Evolutionary conservation across 768 basidiomycete species (phyloP).

Genomic region (Boletus reticuloceps): DNA sequence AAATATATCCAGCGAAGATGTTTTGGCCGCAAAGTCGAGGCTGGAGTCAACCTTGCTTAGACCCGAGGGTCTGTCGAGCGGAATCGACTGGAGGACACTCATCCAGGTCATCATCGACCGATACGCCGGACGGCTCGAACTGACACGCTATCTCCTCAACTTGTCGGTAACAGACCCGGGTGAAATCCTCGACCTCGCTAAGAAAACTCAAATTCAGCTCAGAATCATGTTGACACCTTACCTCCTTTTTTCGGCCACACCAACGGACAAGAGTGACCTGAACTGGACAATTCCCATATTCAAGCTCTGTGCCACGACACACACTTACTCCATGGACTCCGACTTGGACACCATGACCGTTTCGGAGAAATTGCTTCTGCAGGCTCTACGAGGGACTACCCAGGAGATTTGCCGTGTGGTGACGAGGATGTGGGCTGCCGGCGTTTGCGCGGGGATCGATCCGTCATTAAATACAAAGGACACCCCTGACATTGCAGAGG

Average conservation of each 20-base stretch:
- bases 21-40: slow-evolving; percentile 1
- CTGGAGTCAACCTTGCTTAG: slow-evolving; percentile 7
- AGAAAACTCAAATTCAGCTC: slow-evolving; percentile 22
- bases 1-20: slow-evolving; percentile 26
- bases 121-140: slow-evolving; percentile 31
- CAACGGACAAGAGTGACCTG: background rate
- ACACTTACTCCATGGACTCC: slow-evolving; percentile 16
- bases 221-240: slow-evolving; percentile 31
- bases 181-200: slow-evolving; percentile 5
- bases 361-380: slow-evolving; percentile 29
- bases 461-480: background rate
- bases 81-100: slow-evolving; percentile 35
- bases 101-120: slow-evolving; percentile 30
- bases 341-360: slow-evolving; percentile 17
- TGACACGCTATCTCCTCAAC: slow-evolving; percentile 22
- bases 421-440: slow-evolving; percentile 48
- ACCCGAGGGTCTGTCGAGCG: slow-evolving; percentile 19
- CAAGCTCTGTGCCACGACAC: slow-evolving; percentile 27
- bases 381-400: slow-evolving; percentile 31
- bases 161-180: background rate
- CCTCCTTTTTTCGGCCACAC: slow-evolving; percentile 14
- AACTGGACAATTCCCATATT: slow-evolving; percentile 33
- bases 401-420: slow-evolving; percentile 46
- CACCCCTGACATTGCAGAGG: background rate
- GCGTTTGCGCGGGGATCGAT: slow-evolving; percentile 24